Conservation (phyloP, 352 stramenopile genomes). For the Pythium pyrilobum region DNA sequence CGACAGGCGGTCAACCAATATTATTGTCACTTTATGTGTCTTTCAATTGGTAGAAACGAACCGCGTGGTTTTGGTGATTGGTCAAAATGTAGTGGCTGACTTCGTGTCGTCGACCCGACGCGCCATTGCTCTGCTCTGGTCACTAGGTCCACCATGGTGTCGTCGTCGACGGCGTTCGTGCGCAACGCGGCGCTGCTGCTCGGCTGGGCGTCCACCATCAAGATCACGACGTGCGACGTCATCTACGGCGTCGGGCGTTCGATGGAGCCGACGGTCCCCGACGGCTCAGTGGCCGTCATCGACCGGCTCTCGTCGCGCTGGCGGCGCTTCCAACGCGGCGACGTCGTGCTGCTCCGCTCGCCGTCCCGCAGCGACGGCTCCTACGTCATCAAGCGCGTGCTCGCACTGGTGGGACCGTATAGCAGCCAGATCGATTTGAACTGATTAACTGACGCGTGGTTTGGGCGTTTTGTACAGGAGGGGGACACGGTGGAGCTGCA, state of each 20-base stretch:
- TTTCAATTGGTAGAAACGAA: too few relatives aligned
- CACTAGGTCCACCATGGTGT: too few relatives aligned
- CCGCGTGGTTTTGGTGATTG: too few relatives aligned
- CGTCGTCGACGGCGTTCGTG: conserved; percentile 4
- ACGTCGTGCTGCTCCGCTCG: conserved; percentile 81
- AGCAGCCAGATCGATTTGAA: background rate
- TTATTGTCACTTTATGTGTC: too few relatives aligned
- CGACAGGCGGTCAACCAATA: too few relatives aligned
- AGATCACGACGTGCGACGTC: conserved; percentile 67
- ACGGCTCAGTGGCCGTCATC: conserved; percentile 80
- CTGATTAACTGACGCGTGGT: background rate
- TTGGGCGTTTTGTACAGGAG: conserved; percentile 33
- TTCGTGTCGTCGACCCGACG: too few relatives aligned
- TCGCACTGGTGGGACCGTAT: conserved; percentile 50
- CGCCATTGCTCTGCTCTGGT: too few relatives aligned
- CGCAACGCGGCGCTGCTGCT: conserved; percentile 55
- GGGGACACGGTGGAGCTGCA: conserved; percentile 78
- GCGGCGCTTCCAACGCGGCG: conserved; percentile 56
- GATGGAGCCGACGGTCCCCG: conserved; percentile 76
- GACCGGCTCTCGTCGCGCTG: conserved; percentile 70
- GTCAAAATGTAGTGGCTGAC: too few relatives aligned
- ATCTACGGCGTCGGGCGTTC: conserved; percentile 83
- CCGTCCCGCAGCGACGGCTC: conserved; percentile 65
- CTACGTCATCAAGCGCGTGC: conserved; percentile 85
- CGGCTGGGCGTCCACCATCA: conserved; percentile 53